Evolutionary conservation across 345 rosid genomes (phyloP).

Genomic region (Carallia pectinifolia): DNA sequence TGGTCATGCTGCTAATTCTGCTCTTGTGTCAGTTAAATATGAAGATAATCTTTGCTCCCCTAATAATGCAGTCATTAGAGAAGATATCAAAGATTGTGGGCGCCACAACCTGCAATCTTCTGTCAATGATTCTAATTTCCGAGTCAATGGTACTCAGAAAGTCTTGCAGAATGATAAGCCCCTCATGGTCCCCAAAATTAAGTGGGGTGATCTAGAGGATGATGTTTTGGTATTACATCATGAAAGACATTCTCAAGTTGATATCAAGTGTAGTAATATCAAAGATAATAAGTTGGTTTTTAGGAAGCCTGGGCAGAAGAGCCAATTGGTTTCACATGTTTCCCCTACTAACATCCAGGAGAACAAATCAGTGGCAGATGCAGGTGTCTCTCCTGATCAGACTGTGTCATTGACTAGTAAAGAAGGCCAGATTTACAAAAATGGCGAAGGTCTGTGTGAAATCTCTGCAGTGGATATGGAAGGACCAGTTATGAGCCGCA

Average conservation of each 20-base stretch:
- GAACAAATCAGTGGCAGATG: slow-evolving; percentile 17
- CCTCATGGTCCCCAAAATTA: slow-evolving; percentile 42
- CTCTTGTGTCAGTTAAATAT: slow-evolving; percentile 21
- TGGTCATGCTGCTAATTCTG: slow-evolving; percentile 27
- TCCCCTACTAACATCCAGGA: slow-evolving; percentile 21
- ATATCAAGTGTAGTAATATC: slow-evolving; percentile 34
- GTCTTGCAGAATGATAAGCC: slow-evolving; percentile 21
- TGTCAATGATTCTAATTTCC: slow-evolving; percentile 21
- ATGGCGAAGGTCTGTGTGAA: slow-evolving; percentile 24
- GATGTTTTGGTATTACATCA: slow-evolving; percentile 32
- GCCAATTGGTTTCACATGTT: slow-evolving; percentile 18
- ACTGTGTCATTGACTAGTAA: slow-evolving; percentile 19
- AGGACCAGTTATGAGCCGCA: slow-evolving; percentile 14
- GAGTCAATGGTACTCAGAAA: slow-evolving; percentile 19
- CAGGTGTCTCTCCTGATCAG: slow-evolving; percentile 14
- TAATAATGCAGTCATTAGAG: slow-evolving; percentile 25
- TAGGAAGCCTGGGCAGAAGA: slow-evolving; percentile 25
- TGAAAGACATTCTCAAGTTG: slow-evolving; percentile 34
- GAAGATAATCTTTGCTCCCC: slow-evolving; percentile 13
- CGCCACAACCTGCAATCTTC: slow-evolving; percentile 16
- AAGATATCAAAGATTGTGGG: slow-evolving; percentile 30
- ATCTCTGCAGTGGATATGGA: slow-evolving; percentile 25
- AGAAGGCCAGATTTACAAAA: slow-evolving; percentile 28
- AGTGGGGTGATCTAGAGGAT: slow-evolving; percentile 61
- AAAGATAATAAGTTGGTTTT: slow-evolving; percentile 25